Percentiles rank a stretch among this genome's conserved stretches.
These are phyloP conservation scores for Pseudogymnoascus destructans DNA, from an alignment of 2,329 filamentous ascomycete species.

Conservation along the genomic window DNA sequence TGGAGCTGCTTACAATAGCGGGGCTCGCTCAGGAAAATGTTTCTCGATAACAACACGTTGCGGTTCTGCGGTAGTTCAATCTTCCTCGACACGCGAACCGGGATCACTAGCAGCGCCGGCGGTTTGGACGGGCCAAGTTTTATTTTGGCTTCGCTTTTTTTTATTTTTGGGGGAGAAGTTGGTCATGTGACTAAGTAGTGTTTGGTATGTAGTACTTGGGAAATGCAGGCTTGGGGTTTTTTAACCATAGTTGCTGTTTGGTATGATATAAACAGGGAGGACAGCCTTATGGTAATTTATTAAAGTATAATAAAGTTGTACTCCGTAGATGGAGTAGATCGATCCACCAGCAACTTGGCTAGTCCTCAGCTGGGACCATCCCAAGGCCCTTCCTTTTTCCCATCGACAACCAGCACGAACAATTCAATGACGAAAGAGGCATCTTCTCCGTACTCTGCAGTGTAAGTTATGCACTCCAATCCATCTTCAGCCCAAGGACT, in stretches of 20 bases:
- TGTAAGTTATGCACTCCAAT: not conserved
- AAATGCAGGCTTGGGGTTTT: not conserved
- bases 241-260: not conserved
- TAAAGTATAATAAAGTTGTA: not conserved
- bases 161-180: not conserved
- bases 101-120: not conserved
- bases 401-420: not conserved
- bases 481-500: not conserved
- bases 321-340: not conserved
- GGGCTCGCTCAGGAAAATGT: not conserved
- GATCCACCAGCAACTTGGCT: not conserved
- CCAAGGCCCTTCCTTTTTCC: not conserved
- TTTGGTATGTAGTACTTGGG: not conserved
- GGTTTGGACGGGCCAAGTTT: not conserved
- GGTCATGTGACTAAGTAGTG: not conserved
- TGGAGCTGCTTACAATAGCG: not conserved
- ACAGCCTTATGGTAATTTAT: not conserved
- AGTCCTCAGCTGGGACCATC: not conserved
- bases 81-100: not conserved
- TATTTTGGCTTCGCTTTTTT: not conserved
- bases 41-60: conserved; percentile 1
- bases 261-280: not conserved
- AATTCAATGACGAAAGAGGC: not conserved
- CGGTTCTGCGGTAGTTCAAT: not conserved
- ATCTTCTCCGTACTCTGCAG: not conserved